Conservation (phyloP, 257 asterid species). For the Asclepias syriaca region DNA sequence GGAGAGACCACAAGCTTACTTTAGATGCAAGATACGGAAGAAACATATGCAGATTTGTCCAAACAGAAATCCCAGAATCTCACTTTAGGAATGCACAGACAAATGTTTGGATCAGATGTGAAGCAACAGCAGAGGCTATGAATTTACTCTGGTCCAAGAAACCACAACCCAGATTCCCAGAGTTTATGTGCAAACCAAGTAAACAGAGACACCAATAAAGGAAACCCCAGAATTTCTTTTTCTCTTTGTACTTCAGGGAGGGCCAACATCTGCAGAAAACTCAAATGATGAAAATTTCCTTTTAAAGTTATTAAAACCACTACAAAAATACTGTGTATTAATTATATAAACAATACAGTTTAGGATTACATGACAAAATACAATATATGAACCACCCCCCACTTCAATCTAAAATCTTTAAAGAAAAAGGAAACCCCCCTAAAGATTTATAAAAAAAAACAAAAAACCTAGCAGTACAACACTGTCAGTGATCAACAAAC, state of each 20-base stretch:
- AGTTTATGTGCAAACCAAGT: neutral
- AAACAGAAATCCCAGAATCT: neutral
- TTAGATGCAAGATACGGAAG: neutral
- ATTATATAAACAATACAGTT: neutral
- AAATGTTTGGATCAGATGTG: neutral
- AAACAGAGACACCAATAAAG: neutral
- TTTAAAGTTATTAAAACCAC: too few relatives aligned
- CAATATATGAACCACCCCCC: conserved; percentile 7
- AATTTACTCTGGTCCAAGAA: neutral
- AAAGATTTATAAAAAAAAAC: neutral
- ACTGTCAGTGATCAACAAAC: neutral
- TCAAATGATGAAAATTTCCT: neutral
- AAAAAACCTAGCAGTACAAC: conserved; percentile 5
- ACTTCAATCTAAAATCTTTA: conserved; percentile 9
- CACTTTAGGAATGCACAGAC: neutral
- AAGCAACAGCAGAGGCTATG: neutral
- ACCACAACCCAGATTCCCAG: neutral
- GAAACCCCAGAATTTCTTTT: neutral
- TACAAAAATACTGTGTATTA: neutral
- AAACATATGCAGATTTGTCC: neutral
- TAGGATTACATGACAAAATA: conserved; percentile 8
- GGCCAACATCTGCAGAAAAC: neutral
- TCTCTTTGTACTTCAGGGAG: neutral
- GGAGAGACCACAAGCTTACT: neutral
- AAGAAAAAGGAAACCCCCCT: neutral